Percentiles rank a stretch among this genome's conserved stretches.
These are phyloP conservation scores for Aureobasidium sp. DNA, from an alignment of 2,329 filamentous ascomycete genomes.

Conservation along the genomic window DNA sequence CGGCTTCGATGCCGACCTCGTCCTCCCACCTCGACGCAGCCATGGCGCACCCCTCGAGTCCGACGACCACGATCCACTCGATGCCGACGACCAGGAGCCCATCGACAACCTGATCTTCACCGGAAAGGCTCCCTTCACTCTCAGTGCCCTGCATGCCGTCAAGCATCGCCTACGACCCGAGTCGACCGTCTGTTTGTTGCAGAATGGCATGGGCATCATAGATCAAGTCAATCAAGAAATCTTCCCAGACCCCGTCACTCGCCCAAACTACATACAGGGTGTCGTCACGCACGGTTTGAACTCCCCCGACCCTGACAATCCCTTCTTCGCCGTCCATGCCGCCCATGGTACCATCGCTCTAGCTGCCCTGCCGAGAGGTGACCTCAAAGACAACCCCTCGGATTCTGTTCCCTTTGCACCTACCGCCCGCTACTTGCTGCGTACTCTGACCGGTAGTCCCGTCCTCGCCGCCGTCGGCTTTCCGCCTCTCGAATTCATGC, in stretches of 20 bases:
- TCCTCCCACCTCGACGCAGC: slow-evolving; percentile 22
- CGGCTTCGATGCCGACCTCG: slow-evolving; percentile 42
- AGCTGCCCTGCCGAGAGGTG: slow-evolving; percentile 42
- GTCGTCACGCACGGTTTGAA: slow-evolving; percentile 55
- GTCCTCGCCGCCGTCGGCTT: slow-evolving; percentile 55
- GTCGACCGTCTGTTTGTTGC: slow-evolving; percentile 68
- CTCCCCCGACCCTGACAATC: slow-evolving; percentile 29
- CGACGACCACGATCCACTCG: background rate
- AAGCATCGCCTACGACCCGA: slow-evolving; percentile 58
- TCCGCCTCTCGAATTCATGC: slow-evolving; percentile 56
- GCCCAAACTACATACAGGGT: slow-evolving; percentile 73
- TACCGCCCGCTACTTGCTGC: slow-evolving; percentile 54
- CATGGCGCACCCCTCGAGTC: background rate
- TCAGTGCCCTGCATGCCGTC: slow-evolving; percentile 60
- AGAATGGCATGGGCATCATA: slow-evolving; percentile 77
- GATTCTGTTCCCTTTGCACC: slow-evolving; percentile 30
- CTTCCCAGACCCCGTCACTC: slow-evolving; percentile 57
- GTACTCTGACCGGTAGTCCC: slow-evolving; percentile 56
- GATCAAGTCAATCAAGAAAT: slow-evolving; percentile 66
- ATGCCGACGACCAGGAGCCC: slow-evolving; percentile 26
- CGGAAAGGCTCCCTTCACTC: slow-evolving; percentile 64
- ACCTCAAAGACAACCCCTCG: slow-evolving; percentile 17
- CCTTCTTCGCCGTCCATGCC: slow-evolving; percentile 51
- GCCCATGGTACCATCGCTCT: slow-evolving; percentile 54
- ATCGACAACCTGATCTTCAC: slow-evolving; percentile 72